Evolutionary conservation across 495 filamentous ascomycete species (phyloP), one percentile per base, ranked within the genome.

Genomic region (Aspergillus panamensis): DNA sequence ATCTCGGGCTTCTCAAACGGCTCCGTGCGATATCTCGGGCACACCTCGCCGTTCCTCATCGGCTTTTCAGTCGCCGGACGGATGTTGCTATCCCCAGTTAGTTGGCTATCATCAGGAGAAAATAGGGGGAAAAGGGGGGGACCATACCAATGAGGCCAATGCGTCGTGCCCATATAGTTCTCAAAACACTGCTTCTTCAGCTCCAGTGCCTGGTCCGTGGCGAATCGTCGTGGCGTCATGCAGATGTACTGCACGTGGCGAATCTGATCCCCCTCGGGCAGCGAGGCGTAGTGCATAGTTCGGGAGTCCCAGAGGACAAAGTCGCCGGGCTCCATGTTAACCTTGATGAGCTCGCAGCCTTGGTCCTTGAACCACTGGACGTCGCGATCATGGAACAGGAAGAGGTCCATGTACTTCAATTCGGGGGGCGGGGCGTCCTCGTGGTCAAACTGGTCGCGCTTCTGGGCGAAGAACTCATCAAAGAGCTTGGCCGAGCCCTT

Each of bases 271-370:
- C 73, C 71, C 48, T 71, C 63, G 3, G 73, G 73, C 30, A 69
- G 47, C 30, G 61, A 61, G 8, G 70, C 73, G 30, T 75, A 75
- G 55, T 77, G 74, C 63, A 76, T 71, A 10, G 73, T 70, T 14
- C 73, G 62, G 0, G 67, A 71, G 31, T 77, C 74, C 74, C 74
- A 74, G 10, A 76, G 69, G 0, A 77, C 68, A 57, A 77, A 64
- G 56, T 76, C 73, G 2, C 73, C 74, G 13, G 72, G 69, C 17
- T 73, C 71, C 57, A 55, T 63, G 40, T 68, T 62, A n/a, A 73
- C 57, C 62, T 77, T 77, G 59, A 73, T 53, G 16, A 73, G 30
- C 53, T 71, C 63, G 53, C 73, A 77, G 13, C 73, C 74, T 0
- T 61, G 64, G 13, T 69, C 64, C 31, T 73, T 48, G 58, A 76